Conservation (phyloP, 441 rosid species). For the Biscutella laevigata region DNA sequence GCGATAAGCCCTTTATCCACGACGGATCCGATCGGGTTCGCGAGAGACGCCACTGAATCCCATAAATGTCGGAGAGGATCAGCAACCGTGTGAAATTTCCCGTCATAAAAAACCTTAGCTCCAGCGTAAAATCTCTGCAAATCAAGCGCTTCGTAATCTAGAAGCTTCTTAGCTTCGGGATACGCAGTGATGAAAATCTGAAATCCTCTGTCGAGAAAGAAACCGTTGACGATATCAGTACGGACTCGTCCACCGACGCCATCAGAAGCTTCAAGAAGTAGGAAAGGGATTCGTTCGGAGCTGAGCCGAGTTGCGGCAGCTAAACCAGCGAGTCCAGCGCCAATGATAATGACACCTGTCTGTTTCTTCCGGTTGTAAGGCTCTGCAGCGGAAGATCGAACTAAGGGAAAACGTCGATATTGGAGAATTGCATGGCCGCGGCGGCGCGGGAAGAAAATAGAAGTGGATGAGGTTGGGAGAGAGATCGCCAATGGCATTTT, state of each 20-base stretch:
- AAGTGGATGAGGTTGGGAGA: conserved; percentile 25
- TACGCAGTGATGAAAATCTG: conserved; percentile 90
- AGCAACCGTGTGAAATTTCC: conserved; percentile 66
- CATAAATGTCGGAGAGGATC: conserved; percentile 73
- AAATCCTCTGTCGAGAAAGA: conserved; percentile 81
- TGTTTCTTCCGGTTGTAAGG: conserved; percentile 11
- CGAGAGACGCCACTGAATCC: conserved; percentile 50
- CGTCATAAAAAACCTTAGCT: conserved; percentile 51
- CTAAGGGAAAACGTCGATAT: conserved; percentile 8
- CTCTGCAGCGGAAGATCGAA: conserved; percentile 16
- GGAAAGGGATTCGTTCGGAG: conserved; percentile 50
- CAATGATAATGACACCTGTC: conserved; percentile 43
- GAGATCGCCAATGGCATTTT: conserved; percentile 31
- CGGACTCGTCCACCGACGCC: conserved; percentile 83
- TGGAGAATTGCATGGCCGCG: conserved; percentile 6
- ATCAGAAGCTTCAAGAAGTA: conserved; percentile 73
- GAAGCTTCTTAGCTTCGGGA: conserved; percentile 73
- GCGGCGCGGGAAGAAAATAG: conserved; percentile 17
- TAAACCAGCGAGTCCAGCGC: conserved; percentile 82
- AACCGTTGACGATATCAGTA: conserved; percentile 67
- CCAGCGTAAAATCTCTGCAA: conserved; percentile 69
- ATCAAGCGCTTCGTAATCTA: conserved; percentile 46
- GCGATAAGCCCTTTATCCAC: conserved; percentile 68
- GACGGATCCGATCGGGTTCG: conserved; percentile 73
- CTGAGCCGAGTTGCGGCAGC: conserved; percentile 70